Percentiles rank a stretch among this genome's conserved stretches.
Conservation (phyloP, 176 grass and related monocot species). For the Musa beccarii region DNA sequence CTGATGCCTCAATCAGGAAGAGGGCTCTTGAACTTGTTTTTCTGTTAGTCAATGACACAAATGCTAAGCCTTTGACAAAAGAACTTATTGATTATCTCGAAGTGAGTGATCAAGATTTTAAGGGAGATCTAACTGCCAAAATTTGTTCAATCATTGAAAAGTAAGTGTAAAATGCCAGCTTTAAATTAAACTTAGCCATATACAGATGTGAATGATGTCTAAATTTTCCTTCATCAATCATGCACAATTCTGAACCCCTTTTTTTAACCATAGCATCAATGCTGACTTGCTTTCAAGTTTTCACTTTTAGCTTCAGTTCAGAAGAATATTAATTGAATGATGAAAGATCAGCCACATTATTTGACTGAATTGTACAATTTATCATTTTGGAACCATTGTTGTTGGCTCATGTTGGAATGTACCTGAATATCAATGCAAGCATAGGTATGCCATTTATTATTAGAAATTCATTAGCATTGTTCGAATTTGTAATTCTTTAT, state of each 20-base stretch:
- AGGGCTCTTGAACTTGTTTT: conserved; percentile 95
- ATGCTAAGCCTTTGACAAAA: conserved; percentile 87
- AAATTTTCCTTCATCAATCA: background rate
- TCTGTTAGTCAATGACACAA: conserved; percentile 80
- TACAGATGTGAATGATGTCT: background rate
- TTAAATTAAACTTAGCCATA: background rate
- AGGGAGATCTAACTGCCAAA: conserved; percentile 87
- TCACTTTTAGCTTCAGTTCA: background rate
- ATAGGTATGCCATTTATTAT: background rate
- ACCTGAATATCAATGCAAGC: background rate
- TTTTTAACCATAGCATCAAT: no score
- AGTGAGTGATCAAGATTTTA: conserved; percentile 95
- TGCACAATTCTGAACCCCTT: background rate
- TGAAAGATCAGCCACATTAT: background rate
- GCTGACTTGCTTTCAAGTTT: conserved; percentile 2
- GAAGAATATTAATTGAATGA: background rate
- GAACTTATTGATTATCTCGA: conserved; percentile 97
- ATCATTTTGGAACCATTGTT: background rate
- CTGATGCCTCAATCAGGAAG: conserved; percentile 97
- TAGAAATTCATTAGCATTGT: no score
- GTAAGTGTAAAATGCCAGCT: conserved; percentile 40
- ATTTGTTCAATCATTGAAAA: conserved; percentile 95
- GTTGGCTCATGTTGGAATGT: background rate
- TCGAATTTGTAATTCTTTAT: no score
- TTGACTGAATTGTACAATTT: background rate